phyloP scores from a whole-genome alignment of 495 filamentous ascomycete genomes.

The Tuber borchii region DNA sequence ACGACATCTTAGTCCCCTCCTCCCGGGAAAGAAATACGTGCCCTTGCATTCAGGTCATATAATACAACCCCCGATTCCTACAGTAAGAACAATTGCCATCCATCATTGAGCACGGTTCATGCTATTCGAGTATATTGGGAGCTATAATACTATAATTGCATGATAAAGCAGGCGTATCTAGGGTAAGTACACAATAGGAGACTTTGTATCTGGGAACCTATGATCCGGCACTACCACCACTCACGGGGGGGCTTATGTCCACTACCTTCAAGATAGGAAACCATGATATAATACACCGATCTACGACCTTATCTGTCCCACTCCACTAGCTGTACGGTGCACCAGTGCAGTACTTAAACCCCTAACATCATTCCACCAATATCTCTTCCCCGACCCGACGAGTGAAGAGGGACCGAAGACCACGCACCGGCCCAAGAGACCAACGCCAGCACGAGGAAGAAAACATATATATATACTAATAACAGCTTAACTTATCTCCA shows the following conservation, averaged over 20 bases:
- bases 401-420: background rate
- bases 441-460: background rate
- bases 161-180: background rate
- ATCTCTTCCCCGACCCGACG: background rate
- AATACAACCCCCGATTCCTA: background rate
- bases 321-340: background rate
- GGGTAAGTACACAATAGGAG: too few species aligned
- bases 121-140: background rate
- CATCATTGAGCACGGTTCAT: background rate
- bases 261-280: background rate
- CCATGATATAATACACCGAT: background rate
- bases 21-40: too few species aligned
- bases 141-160: too few species aligned
- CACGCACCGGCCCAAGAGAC: too few species aligned
- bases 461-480: background rate
- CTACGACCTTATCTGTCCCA: background rate
- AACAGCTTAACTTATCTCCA: too few species aligned
- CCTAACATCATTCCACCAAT: background rate
- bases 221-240: too few species aligned
- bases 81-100: background rate
- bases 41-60: too few species aligned
- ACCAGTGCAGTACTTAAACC: too few species aligned
- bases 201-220: too few species aligned
- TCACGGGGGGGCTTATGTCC: too few species aligned
- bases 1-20: too few species aligned